Conservation (phyloP, 441 rosid genomes). For the Mallotus repandus region DNA sequence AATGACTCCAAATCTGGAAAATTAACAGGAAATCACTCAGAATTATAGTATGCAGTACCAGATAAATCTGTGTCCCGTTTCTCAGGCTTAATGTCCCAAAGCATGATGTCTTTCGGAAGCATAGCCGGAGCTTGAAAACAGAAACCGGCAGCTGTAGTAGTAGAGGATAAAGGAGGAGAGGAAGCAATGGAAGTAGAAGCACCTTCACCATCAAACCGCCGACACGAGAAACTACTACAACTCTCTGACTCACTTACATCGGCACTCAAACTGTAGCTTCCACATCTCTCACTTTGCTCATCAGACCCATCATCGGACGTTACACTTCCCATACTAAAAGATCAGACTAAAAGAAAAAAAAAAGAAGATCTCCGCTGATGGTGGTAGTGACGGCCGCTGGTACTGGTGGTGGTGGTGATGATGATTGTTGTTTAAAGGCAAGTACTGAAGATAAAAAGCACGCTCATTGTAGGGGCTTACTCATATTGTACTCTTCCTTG, state of each 20-base stretch:
- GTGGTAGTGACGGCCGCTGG: no score
- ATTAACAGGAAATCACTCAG: no score
- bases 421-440: constrained; percentile 5
- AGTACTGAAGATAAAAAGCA: constrained; percentile 6
- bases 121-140: constrained; percentile 54
- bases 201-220: constrained; percentile 57
- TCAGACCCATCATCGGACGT: constrained; percentile 61
- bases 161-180: constrained; percentile 41
- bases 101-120: constrained; percentile 71
- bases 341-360: no score
- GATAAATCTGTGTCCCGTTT: constrained; percentile 57
- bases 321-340: constrained; percentile 52
- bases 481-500: constrained; percentile 8
- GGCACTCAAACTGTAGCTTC: constrained; percentile 91
- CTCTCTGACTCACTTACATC: constrained; percentile 96
- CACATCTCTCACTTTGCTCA: constrained; percentile 69
- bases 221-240: constrained; percentile 73
- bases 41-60: constrained; percentile 30
- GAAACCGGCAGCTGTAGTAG: constrained; percentile 20
- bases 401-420: no score
- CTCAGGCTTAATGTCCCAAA: constrained; percentile 63
- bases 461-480: not conserved
- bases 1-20: not conserved
- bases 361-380: no score
- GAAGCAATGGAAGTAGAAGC: constrained; percentile 67